Evolutionary conservation across 225 moss, liverwort and hornwort species (phyloP), one percentile per base, ranked within the genome.

Genomic region (Asterella californica): DNA sequence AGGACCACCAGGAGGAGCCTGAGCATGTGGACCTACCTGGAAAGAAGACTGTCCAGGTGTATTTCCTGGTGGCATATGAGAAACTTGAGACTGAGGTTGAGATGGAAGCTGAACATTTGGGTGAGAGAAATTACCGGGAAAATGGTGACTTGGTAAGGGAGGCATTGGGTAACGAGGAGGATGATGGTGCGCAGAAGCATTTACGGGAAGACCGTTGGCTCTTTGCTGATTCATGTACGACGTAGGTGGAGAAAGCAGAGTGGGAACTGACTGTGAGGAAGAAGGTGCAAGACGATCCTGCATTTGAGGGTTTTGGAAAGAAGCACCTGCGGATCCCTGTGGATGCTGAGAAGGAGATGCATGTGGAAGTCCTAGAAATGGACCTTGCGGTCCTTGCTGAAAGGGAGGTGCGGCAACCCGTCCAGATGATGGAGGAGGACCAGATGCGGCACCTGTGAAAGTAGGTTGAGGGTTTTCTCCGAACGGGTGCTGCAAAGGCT

Each of bases 21-120:
- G 90, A 42, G 84, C 72, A 79, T 86, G 85, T 34, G 86, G 83
- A 68, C 90, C 88, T 85, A 87, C 88, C 29, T 84, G 84, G 72
- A 89, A 90, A 46, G 88, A 82, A 87, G 89, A 86, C 47, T 88
- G 90, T 38, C 85, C 88, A 72, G 70, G 27, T 46, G 72, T 53
- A 61, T 78, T 76, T 29, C 82, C 82, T 84, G 73, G 80, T 78
- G 82, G 77, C 33, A 0, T 48, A 30, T 85, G 78, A 75, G 85
- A 70, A 78, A 80, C 17, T 50, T 84, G 82, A 36, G 80, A 17
- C 17, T 78, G 83, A 3, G 47, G 30, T 15, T 73, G 80, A 59
- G 59, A 45, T 15, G 52, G 78, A 71, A 71, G 70, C 54, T 79
- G 71, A 34, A 27, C 42, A 45, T 70, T 79, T 8, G 53, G 15